phyloP scores from a whole-genome alignment of 345 rosid genomes.

The Populus nigra region DNA sequence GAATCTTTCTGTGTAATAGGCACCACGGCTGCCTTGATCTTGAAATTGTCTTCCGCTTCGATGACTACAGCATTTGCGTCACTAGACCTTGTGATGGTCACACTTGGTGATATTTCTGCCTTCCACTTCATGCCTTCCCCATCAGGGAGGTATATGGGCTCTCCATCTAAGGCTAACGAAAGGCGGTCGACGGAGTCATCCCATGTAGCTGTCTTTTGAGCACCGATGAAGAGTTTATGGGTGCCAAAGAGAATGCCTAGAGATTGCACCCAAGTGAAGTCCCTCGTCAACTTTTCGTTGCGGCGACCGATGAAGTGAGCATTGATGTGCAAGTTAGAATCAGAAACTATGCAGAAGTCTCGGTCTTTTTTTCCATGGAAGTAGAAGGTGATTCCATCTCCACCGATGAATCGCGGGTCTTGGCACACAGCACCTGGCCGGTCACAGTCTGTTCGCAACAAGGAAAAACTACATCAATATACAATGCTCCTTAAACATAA shows the following conservation, averaged over 20 bases:
- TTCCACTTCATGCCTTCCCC: conserved; percentile 17
- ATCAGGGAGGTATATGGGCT: conserved; percentile 21
- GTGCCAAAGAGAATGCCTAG: conserved; percentile 24
- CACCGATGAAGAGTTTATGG: conserved; percentile 25
- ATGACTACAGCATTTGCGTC: conserved; percentile 14
- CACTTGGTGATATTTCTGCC: background rate
- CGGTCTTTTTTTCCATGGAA: conserved; percentile 59
- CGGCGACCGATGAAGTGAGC: conserved; percentile 28
- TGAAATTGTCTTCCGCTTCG: conserved; percentile 21
- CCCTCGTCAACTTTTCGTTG: conserved; percentile 17
- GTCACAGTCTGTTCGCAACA: conserved; percentile 41
- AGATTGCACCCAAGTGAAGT: conserved; percentile 39
- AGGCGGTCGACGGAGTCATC: conserved; percentile 29
- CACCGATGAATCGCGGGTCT: conserved; percentile 69
- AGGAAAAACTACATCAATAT: background rate
- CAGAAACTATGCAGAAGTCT: conserved; percentile 31
- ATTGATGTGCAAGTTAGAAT: conserved; percentile 35
- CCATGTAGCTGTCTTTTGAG: conserved; percentile 29
- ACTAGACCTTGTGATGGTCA: conserved; percentile 18
- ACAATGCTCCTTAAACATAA: background rate
- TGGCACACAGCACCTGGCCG: conserved; percentile 57
- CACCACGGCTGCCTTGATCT: conserved; percentile 23
- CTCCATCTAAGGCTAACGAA: conserved; percentile 21
- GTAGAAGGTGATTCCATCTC: conserved; percentile 64
- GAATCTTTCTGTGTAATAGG: conserved; percentile 30